These are phyloP conservation scores for Carex pumila DNA, from an alignment of 176 grass and related monocot genomes.

Conservation along the genomic window DNA sequence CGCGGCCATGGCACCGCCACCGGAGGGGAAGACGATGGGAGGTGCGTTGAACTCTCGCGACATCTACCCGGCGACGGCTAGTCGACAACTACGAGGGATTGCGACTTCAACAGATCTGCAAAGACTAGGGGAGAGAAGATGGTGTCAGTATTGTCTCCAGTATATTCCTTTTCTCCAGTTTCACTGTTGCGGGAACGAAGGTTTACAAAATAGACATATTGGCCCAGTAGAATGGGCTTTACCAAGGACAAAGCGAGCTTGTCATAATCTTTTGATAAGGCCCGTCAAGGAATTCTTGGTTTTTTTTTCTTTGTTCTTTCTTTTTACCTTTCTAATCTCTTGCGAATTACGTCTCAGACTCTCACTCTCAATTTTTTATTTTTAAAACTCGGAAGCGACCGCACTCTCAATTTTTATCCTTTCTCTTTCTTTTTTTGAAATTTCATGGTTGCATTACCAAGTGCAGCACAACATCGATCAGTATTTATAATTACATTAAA, in stretches of 20 bases:
- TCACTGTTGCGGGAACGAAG: not conserved
- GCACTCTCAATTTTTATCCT: not conserved
- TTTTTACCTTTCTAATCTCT: not conserved
- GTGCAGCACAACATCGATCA: too few relatives aligned
- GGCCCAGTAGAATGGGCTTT: not conserved
- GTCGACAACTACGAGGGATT: slow-evolving; percentile 5
- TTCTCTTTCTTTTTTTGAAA: not conserved
- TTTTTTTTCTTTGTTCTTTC: not conserved
- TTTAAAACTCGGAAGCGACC: too few relatives aligned
- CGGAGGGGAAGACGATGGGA: slow-evolving; percentile 59
- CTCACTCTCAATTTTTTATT: not conserved
- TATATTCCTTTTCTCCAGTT: not conserved
- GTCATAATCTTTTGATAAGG: not conserved
- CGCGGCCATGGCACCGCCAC: slow-evolving; percentile 29
- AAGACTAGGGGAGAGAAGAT: slow-evolving; percentile 18
- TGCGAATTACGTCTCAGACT: not conserved
- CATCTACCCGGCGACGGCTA: slow-evolving; percentile 27
- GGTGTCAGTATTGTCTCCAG: slow-evolving; percentile 16
- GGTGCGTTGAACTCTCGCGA: slow-evolving; percentile 83
- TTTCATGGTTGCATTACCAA: too few relatives aligned
- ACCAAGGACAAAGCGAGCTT: not conserved
- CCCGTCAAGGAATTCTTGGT: not conserved
- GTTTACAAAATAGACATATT: not conserved
- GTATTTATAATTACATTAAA: too few relatives aligned
- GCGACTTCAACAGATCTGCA: slow-evolving; percentile 31